Base-by-base conservation (phyloP, 2,329 filamentous ascomycete genomes). In the Pezicula carpinea region DNA sequence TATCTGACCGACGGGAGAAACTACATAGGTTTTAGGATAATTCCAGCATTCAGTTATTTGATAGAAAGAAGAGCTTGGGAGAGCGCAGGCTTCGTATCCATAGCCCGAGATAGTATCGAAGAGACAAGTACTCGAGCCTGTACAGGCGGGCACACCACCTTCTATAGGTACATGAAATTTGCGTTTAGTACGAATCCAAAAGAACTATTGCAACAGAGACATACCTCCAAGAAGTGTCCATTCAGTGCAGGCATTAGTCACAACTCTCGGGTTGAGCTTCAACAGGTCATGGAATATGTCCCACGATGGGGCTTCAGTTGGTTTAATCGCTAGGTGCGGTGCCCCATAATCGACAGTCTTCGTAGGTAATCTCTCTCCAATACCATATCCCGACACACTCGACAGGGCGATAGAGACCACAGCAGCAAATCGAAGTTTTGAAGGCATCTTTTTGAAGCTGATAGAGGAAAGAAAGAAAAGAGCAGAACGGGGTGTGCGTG, bases 161-260 rank as follows among this genome's bases (percentile, higher is more conserved):
- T 39, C 36, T 5, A 10, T 19, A 23, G n/a, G 15, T 29, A 23
- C 26, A 26, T 6, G 8, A 6, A 21, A 3, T 1, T 21, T n/a
- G n/a, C 14, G 18, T 3, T n/a, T 29, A 36, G 14, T 23, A 17
- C 5, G 14, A 22, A 15, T n/a, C 13, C 13, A n/a, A 44, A 29
- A 4, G n/a, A 21, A 6, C 10, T 13, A 13, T 23, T 29, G 11
- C 39, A 26, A 15, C 39, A n/a, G 8, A 4, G 15, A 38, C 43
- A 6, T 38, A 44, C 43, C 32, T 38, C 43, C 43, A 26, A 34
- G 43, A 23, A 44, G n/a, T 10, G 43, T 36, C 43, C 43, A 44
- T 15, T 44, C 32, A 7, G 43, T 26, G 29, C 43, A 44, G 7
- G 15, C 15, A 23, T 40, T 40, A 5, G 22, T 40, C 11, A 26